Evolutionary conservation across 345 rosid species (phyloP).

Genomic region (Melastoma malabathricum): DNA sequence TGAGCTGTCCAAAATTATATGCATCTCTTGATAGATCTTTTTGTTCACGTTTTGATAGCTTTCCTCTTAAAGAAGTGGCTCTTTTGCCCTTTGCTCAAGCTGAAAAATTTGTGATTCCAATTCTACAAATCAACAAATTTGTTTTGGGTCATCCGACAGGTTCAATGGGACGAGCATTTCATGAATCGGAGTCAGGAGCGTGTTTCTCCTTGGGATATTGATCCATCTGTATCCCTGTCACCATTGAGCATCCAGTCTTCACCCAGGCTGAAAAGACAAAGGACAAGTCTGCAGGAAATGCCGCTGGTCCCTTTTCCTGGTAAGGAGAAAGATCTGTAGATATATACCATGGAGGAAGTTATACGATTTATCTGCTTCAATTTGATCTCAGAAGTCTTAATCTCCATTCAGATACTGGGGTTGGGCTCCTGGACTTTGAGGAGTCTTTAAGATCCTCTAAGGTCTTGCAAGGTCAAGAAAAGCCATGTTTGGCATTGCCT

Average conservation of each 20-base stretch:
- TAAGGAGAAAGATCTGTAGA: slow-evolving; percentile 8
- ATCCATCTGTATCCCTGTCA: slow-evolving; percentile 57
- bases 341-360: neutral
- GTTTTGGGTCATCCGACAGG: slow-evolving; percentile 27
- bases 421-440: slow-evolving; percentile 68
- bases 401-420: slow-evolving; percentile 30
- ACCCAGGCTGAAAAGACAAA: slow-evolving; percentile 66
- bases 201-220: slow-evolving; percentile 92
- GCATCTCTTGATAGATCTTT: no score
- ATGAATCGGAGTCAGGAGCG: slow-evolving; percentile 45
- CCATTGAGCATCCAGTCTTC: slow-evolving; percentile 64
- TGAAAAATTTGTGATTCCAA: no score
- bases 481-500: slow-evolving; percentile 58
- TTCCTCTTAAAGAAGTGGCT: no score
- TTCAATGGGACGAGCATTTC: slow-evolving; percentile 70
- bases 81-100: no score
- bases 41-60: no score
- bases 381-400: neutral
- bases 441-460: slow-evolving; percentile 80
- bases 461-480: slow-evolving; percentile 99
- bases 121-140: neutral
- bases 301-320: slow-evolving; percentile 40
- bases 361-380: neutral
- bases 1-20: no score
- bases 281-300: slow-evolving; percentile 43